Evolutionary conservation across 352 stramenopile genomes (phyloP), one percentile per base, ranked within the genome.

Genomic region (Ochromonadaceae sp.): DNA sequence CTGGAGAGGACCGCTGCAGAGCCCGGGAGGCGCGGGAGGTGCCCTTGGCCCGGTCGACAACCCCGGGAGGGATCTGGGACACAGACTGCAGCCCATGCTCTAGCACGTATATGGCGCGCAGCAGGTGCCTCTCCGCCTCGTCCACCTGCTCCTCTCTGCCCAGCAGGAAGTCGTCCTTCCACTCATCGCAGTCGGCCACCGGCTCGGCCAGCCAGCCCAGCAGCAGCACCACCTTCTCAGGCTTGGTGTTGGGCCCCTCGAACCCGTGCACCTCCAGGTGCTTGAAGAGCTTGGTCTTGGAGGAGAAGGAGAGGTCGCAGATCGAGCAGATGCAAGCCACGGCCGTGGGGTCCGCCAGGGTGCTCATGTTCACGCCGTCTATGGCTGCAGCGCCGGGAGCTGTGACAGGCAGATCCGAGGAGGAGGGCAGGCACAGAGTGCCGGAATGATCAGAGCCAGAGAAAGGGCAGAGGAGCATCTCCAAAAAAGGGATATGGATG

Each of bases 131-230:
- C 26, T 22, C 40, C 34, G 15, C 48, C 38, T 50, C 28, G 3
- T 42, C 39, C 20, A 34, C 39, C 26, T 28, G 55, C 52, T 15
- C n/a, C 15, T 22, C 34, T 53, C 44, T 25, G 41, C 26, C 31
- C 25, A 55, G 17, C 5, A 9, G 32, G 5, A 5, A 12, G 10
- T 47, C 52, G 32, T 53, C 48, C 30, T 48, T 12, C 49, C 49
- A 58, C 26, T 9, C 12, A 40, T 58, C 49, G 35, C 38, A 20
- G 52, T 50, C 36, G 5, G 34, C 35, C 5, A 22, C 12, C 30
- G 41, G n/a, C 22, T 63, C 4, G 10, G 35, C 38, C 12, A 63
- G 17, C 55, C 55, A 63, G 22, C 55, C 55, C 36, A 63, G 4
- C 17, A 63, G 40, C 17, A 63, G 17, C 12, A 63, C 38, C 7